phyloP scores from a whole-genome alignment of 2,329 filamentous ascomycete species.

The Albophoma yamanashiensis region DNA sequence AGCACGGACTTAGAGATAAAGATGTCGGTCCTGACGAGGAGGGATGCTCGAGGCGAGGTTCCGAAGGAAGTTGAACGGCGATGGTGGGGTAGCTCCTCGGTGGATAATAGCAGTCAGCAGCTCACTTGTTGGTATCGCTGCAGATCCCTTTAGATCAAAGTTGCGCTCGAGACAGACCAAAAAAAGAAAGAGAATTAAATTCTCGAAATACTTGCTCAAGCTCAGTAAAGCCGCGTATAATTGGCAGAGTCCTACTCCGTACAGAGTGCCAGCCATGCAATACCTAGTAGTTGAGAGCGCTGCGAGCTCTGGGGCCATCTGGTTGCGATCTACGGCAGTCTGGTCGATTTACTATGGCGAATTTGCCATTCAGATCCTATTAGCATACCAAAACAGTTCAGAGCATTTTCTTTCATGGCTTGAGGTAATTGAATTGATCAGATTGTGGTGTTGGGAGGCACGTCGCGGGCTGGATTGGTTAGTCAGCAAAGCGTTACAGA shows the following conservation, averaged over 20 bases:
- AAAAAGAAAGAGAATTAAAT: too few relatives aligned
- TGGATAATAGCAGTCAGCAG: background rate
- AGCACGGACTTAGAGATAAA: background rate
- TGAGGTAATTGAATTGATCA: background rate
- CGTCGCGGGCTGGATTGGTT: background rate
- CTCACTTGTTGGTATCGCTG: background rate
- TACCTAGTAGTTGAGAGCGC: background rate
- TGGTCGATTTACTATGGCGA: too few relatives aligned
- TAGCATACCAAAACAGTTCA: too few relatives aligned
- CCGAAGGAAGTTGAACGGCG: background rate
- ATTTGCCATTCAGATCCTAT: too few relatives aligned
- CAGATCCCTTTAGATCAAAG: background rate
- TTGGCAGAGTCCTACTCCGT: background rate
- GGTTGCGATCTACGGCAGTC: background rate
- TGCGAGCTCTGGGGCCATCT: background rate
- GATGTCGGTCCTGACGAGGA: background rate
- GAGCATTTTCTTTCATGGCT: background rate
- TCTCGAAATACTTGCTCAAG: background rate
- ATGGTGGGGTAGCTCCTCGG: background rate
- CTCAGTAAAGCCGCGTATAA: background rate
- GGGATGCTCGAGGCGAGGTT: background rate
- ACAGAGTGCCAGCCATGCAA: background rate
- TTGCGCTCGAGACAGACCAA: background rate
- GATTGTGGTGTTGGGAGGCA: background rate
- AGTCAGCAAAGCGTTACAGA: background rate